Evolutionary conservation across 441 rosid species (phyloP), one percentile per base, ranked within the genome.

Genomic region (Daphne laureola): DNA sequence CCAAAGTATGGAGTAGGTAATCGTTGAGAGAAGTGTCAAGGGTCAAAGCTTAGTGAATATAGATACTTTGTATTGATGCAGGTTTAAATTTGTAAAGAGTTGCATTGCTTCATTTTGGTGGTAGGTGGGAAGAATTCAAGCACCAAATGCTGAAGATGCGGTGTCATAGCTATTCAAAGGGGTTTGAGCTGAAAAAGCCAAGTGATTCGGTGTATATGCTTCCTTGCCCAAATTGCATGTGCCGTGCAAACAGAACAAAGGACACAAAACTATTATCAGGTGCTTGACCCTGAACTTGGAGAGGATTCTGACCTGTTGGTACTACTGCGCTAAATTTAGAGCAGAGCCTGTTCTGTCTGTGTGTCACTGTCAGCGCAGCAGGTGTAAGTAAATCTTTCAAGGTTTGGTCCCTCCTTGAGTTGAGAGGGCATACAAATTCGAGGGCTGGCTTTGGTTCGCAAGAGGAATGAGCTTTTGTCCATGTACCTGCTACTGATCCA

Each of bases 181-280:
- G 98, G 55, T 78, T 84, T 71, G 99, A 88, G 74, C 73, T 95
- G 51, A 95, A 88, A 77, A 74, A 92, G 66, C 90, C 90, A 14
- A 88, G 65, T 46, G 98, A 95, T 61, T 95, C 98, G 0, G 71
- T 87, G 42, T 95, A 84, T 64, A 82, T 92, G 38, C 86, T 78
- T 65, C 98, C 99, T 14, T 91, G 99, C 72, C 99, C 98, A 13
- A 95, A 95, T 73, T 95, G 99, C 75, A 88, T 91, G 98, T 84
- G 91, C 68, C 97, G 70, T 17, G 50, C 58, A 57, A 95, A 86
- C 84, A 84, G 75, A 67, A 74, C 95, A 17, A 69, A 67, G 51
- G 77, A 72, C 52, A 70, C 82, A 11, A 86, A 62, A 77, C 73
- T 84, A 42, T 49, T 80, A 47, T 67, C 75, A 43, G 72, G 78